Conservation (phyloP, 2,329 filamentous ascomycete genomes). For the Apiospora sp. region DNA sequence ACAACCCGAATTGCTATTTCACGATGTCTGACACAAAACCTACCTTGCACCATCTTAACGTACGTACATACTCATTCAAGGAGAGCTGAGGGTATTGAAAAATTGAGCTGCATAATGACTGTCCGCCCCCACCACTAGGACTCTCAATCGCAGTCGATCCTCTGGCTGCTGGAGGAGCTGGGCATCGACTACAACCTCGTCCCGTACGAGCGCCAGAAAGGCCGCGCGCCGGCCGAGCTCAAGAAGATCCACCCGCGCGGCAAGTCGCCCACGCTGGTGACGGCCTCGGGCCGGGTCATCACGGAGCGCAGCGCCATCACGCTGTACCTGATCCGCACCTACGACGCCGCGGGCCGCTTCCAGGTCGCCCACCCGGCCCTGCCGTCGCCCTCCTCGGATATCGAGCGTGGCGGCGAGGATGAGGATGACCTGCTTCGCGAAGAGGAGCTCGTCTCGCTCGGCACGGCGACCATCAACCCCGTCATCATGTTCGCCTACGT, state of each 20-base stretch:
- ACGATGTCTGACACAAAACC: slow-evolving; percentile 30
- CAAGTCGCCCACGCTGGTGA: slow-evolving; percentile 34
- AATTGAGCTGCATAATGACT: background rate
- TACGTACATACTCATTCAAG: slow-evolving; percentile 8
- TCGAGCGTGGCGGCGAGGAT: background rate
- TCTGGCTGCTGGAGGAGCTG: slow-evolving; percentile 35
- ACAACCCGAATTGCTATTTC: background rate
- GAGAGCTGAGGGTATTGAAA: background rate
- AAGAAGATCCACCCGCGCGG: slow-evolving; percentile 31
- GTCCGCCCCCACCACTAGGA: slow-evolving; percentile 24
- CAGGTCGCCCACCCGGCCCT: slow-evolving; percentile 11
- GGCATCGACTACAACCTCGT: slow-evolving; percentile 34
- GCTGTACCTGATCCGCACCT: slow-evolving; percentile 32
- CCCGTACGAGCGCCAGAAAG: slow-evolving; percentile 28
- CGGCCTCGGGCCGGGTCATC: slow-evolving; percentile 30
- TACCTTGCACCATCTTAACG: slow-evolving; percentile 33
- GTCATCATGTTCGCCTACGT: slow-evolving; percentile 29
- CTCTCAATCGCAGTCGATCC: slow-evolving; percentile 33
- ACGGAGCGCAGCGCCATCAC: slow-evolving; percentile 34
- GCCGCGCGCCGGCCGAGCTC: slow-evolving; percentile 28
- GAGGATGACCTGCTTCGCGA: slow-evolving; percentile 31
- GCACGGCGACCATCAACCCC: slow-evolving; percentile 27
- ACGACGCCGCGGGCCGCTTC: slow-evolving; percentile 32
- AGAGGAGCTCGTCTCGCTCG: slow-evolving; percentile 33
- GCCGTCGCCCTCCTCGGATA: background rate